Base-by-base conservation (phyloP, 768 basidiomycete genomes). In the Leccinum subtestaceum region DNA sequence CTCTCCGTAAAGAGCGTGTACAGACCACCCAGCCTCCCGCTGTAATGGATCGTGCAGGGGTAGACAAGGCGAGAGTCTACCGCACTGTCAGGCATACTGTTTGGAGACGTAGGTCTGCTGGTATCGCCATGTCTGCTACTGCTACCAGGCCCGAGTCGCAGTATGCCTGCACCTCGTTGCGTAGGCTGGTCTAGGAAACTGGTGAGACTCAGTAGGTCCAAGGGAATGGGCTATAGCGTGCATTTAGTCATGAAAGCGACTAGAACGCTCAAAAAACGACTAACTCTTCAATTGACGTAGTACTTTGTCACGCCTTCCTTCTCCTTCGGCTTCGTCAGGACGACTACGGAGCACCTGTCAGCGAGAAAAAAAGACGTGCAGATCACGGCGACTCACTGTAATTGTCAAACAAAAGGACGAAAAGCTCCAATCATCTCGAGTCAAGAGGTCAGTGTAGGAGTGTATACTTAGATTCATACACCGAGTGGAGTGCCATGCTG, bases 321-420 rank as follows among this genome's bases (percentile, higher is more conserved):
- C 60, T 91, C 88, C 64, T 89, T 89, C 2, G 85, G 76, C 70
- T 95, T 95, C 12, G 93, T 93, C 82, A 94, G 84, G 32, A 95
- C 91, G 72, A 95, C 94, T 95, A 67, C 6, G 64, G 23, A 51
- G 15, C 17, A 23, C 31, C 17, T 21, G 29, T 70, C 38, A 76
- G 47, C 19, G 48, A 23, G n/a, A 50, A n/a, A 29, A 12, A 8
- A n/a, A 11, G 19, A 19, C 0, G 15, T 7, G 23, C 0, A 27
- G 19, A 29, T 32, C 8, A 38, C 19, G 17, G 17, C 27, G 13
- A 75, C 91, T 73, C 59, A 93, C 94, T 73, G 67, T 98, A 99
- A 67, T 98, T 94, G 73, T 99, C 97, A 65, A 99, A 97, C 3
- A 99, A 77, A 55, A 98, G 79, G 8, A 96, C 89, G 61, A 88